Evolutionary conservation across 2,329 filamentous ascomycete species (phyloP), one percentile per base, ranked within the genome.

Genomic region (Cladosporium velox): DNA sequence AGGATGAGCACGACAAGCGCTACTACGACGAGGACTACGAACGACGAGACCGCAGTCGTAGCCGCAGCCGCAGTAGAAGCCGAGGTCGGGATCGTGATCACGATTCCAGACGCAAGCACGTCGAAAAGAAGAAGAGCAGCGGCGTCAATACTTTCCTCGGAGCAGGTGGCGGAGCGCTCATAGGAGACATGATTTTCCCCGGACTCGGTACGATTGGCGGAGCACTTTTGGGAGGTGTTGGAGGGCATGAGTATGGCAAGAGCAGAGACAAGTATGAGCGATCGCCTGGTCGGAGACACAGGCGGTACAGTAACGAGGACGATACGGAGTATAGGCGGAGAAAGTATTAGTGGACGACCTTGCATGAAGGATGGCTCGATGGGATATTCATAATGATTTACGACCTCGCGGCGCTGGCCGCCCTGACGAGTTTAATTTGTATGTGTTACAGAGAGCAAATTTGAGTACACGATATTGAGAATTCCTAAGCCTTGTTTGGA

Each of bases 171-270:
- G 80, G 80, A 14, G 80, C 78, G 5, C 66, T 82, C 1, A 74
- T 82, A 1, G 80, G 80, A 2, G 80, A 82, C 67, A 73, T 72
- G 15, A 79, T 82, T 11, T 80, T 82, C 52, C 80, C 80, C 3
- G 80, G 80, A 0, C 66, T 82, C 2, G 80, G 80, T 3, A 81
- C 75, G 15, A 32, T 77, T 7, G 75, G 75, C 7, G 75, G 80
- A 0, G 71, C 80, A 24, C 70, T 81, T 12, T 66, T 82, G 1
- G 80, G 80, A 15, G 80, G 80, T 4, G 74, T 80, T 21, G 79
- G 79, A 0, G 80, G 79, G 0, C 75, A 79, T 64, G 79, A 80
- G 70, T 77, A 79, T 67, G 77, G 76, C 44, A 75, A 77, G 70
- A 71, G 71, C 70, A 34, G 41, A 32, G 54, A 60, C 4, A 66